Base-by-base conservation (phyloP, 768 basidiomycete genomes). In the Rhodosporidiobolus odoratus region DNA sequence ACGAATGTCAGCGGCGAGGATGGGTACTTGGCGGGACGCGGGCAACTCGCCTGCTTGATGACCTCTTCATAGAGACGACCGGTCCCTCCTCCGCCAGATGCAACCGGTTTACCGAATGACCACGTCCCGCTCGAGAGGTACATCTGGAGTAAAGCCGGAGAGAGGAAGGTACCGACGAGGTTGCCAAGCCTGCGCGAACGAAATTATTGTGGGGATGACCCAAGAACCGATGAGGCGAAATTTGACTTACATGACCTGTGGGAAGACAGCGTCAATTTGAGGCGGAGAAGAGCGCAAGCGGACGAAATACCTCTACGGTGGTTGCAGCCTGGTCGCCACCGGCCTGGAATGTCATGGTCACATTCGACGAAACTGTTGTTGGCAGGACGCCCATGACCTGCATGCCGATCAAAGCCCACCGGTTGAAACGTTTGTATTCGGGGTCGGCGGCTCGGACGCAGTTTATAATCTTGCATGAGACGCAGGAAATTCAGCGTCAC, bases 261-360 rank as follows among this genome's bases (percentile, higher is more conserved):
- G 40, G 57, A 45, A 12, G 43, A n/a, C 43, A 45, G 43, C 43
- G 43, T 45, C 58, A 47, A 32, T 13, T 12, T 9, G 9, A n/a
- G 7, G 9, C 41, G 9, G 9, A 21, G 32, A 3, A 32, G 9
- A 43, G 59, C 40, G 27, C 43, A 32, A 3, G 35, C 23, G 23
- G 21, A 38, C 7, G 38, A 23, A 12, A 34, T 27, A 80, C 79
- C 30, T 75, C 75, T 52, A 78, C 74, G 35, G 78, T 79, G 1
- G 79, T 76, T 1, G 78, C 78, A 0, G 76, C 73, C n/a, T 76
- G 73, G 37, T 78, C 78, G 5, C 79, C 79, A 6, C 77, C 77
- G 0, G 78, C 78, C 34, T 76, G 75, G 0, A 76, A 69, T 0
- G 79, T 80, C 78, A 80, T 78, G 50, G 77, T 76, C 19, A 80